phyloP scores from a whole-genome alignment of 2,329 filamentous ascomycete genomes.

The Colletotrichum sublineola region DNA sequence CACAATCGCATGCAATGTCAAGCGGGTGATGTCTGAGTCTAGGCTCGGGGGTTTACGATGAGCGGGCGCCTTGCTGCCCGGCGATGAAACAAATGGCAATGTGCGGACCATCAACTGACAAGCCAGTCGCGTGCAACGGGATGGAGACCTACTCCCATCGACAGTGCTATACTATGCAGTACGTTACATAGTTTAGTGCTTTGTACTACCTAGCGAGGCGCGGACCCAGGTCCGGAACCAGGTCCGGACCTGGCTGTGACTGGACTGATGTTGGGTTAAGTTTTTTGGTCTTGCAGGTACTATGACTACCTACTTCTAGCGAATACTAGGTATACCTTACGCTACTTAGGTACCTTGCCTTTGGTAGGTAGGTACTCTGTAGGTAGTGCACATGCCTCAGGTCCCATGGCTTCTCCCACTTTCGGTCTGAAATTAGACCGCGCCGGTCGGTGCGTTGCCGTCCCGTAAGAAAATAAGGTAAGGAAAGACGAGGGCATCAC shows the following conservation, averaged over 20 bases:
- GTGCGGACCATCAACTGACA: not conserved
- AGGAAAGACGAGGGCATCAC: not conserved
- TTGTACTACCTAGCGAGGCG: not conserved
- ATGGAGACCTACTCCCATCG: not conserved
- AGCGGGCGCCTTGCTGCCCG: not conserved
- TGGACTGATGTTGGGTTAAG: conserved; percentile 35
- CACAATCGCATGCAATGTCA: not conserved
- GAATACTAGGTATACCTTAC: not conserved
- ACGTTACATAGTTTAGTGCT: not conserved
- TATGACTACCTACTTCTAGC: not conserved
- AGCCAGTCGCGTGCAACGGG: conserved; percentile 25
- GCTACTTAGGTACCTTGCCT: not conserved
- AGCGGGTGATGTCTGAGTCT: conserved; percentile 11
- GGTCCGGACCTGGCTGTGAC: not conserved
- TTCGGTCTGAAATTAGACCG: conserved; percentile 28
- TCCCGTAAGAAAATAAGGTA: not conserved
- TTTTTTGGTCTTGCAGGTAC: conserved; percentile 19
- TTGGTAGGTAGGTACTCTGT: too few relatives aligned
- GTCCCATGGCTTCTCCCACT: not conserved
- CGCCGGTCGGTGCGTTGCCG: conserved; percentile 27
- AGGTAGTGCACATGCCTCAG: not conserved
- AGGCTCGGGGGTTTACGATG: conserved; percentile 1
- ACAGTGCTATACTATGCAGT: not conserved
- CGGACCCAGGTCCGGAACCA: conserved; percentile 26
- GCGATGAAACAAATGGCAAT: conserved; percentile 25